Conservation (phyloP, 2,329 filamentous ascomycete genomes). For the Epichloe sylvatica region DNA sequence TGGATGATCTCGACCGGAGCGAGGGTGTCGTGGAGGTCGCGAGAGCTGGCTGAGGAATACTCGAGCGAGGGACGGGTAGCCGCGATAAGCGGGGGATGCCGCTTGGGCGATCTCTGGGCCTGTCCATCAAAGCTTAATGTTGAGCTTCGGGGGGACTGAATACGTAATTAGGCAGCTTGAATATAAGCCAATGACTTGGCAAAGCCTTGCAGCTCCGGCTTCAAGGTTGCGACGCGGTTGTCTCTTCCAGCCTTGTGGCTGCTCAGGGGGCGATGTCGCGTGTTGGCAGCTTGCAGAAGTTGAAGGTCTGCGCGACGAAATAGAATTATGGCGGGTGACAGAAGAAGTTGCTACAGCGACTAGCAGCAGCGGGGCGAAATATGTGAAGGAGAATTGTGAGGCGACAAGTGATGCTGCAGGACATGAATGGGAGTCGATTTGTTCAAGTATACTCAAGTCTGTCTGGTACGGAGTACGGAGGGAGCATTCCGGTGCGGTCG, state of each 20-base stretch:
- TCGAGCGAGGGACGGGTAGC: constrained; percentile 23
- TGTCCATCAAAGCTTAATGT: constrained; percentile 15
- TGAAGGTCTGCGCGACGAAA: background rate
- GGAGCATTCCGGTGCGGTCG: background rate
- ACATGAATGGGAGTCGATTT: background rate
- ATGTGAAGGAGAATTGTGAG: background rate
- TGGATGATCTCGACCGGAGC: background rate
- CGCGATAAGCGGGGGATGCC: constrained; percentile 24
- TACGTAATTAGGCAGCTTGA: background rate
- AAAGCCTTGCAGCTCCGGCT: background rate
- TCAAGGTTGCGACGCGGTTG: background rate
- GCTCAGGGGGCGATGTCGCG: background rate
- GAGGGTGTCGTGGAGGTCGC: constrained; percentile 12
- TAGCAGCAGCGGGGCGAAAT: background rate
- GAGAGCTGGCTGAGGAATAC: constrained; percentile 18
- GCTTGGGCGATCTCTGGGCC: constrained; percentile 22
- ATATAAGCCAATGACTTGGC: background rate
- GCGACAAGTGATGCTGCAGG: too few relatives aligned
- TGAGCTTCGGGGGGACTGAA: too few relatives aligned
- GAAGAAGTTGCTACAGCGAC: background rate
- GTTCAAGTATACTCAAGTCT: background rate
- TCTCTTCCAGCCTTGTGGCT: background rate
- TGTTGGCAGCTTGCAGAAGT: background rate
- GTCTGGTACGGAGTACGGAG: too few relatives aligned
- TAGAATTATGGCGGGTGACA: background rate